Evolutionary conservation across 148 eudicot genomes (phyloP), one percentile per base, ranked within the genome.

Genomic region (Dianthus caryophyllus): DNA sequence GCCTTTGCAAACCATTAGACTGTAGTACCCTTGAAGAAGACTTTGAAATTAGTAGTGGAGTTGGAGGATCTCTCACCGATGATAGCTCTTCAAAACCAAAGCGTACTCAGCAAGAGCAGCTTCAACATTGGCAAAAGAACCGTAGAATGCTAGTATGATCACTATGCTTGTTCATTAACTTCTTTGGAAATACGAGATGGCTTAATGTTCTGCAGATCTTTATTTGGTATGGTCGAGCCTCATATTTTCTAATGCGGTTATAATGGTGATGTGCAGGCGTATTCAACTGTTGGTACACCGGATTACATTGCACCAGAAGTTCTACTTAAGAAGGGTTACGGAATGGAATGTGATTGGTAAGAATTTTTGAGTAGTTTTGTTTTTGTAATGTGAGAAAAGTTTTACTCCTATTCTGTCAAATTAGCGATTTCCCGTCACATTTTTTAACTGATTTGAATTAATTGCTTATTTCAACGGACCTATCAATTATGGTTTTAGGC

Each of bases 271-370:
- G 20, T 77, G 73, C 89, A 95, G 98, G 98, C 98, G 73, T 92
- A 85, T 76, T 92, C 98, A 36, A 92, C 98, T 14, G 98, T 92
- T 69, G 96, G 98, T 39, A 92, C 98, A 46, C 98, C 98, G 53
- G 98, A 92, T 73, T 92, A 92, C 78, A 92, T 92, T 75, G 98
- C 98, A 46, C 98, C 98, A 56, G 98, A 92, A 76, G 98, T 92
- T 73, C 72, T 92, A 38, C 60, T 89, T 64, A 92, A 92, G 88
- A 92, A 92, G 75, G 98, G 98, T 51, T 92, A 92, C 65, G 88
- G 81, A 25, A 73, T 89, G 94, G 98, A 92, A 78, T 92, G 98
- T 66, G 98, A 92, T 76, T 92, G 98, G 98, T 92, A 79, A 83
- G 96, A 77, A 29, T 62, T 69, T n/a, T 47, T 49, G n/a, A 17